Evolutionary conservation across 441 rosid genomes (phyloP), one percentile per base, ranked within the genome.

Genomic region (Syzygium malaccense): DNA sequence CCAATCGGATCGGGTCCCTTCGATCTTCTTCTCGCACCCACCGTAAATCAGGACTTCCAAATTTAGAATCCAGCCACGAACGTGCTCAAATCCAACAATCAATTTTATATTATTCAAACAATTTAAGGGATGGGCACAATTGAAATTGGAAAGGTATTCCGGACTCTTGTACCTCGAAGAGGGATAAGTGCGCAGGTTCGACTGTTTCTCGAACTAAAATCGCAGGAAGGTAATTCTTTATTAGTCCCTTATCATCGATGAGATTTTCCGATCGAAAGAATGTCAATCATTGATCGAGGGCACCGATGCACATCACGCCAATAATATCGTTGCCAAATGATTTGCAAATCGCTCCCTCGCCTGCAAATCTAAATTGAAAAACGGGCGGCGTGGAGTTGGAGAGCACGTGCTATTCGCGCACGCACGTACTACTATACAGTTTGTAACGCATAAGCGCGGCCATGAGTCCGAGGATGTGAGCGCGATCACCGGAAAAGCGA

Each of bases 341-440:
- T 14, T 4, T 30, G 60, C 60, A 1, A 25, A 57, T 57, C 60
- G 4, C 28, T 57, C 60, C 28, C 60, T 25, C 60, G 5, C 60
- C 6, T 7, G 6, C 78, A 2, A 8, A 68, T 68, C 0, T 66
- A 37, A 37, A 37, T 37, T 37, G 41, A 37, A 37, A 37, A 37
- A 37, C 41, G 41, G 41, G 41, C 41, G 41, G 41, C 4, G 41
- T 32, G 78, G 25, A 8, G 45, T 8, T 0, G 0, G 20, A 66
- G 25, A 32, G 25, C 11, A 19, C 0, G 8, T 11, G 15, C 14
- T 19, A 19, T 68, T 20, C 20, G 49, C 5, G 48, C 5, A 12
- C 26, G 18, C 19, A 1, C 0, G 3, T 6, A 0, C 13, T 6
- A 62, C 0, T 7, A 64, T 30, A 64, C 1, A 15, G 1, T 9